These are phyloP conservation scores for Crinitomyces ghanaensis DNA, from an alignment of 805 yeast genomes.

Conservation along the genomic window DNA sequence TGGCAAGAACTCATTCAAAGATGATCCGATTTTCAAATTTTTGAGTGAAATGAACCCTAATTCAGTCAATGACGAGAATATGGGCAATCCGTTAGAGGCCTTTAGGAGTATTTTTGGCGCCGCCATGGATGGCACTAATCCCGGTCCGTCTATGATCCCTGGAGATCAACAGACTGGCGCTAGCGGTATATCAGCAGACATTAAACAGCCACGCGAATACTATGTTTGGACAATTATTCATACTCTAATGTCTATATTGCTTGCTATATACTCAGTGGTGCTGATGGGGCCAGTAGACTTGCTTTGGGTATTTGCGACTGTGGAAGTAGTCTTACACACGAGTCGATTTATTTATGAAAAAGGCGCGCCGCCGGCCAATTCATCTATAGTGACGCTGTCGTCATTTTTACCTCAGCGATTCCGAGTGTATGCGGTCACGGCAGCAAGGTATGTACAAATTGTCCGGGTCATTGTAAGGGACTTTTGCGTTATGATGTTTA, in stretches of 20 bases:
- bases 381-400: slow-evolving; percentile 18
- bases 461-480: slow-evolving; percentile 15
- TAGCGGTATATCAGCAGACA: no score
- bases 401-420: slow-evolving; percentile 21
- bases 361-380: slow-evolving; percentile 14
- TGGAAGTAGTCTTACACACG: slow-evolving; percentile 17
- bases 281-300: neutral
- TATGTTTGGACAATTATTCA: slow-evolving; percentile 17
- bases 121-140: neutral
- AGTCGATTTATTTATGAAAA: slow-evolving; percentile 18
- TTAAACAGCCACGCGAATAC: slow-evolving; percentile 2
- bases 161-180: neutral
- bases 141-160: neutral
- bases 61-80: neutral
- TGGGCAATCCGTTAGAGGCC: slow-evolving; percentile 7
- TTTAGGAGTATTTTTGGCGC: slow-evolving; percentile 6
- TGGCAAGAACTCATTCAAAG: no score
- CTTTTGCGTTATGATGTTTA: slow-evolving; percentile 19
- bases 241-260: slow-evolving; percentile 9
- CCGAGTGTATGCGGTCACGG: slow-evolving; percentile 16
- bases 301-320: slow-evolving; percentile 15
- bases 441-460: slow-evolving; percentile 12
- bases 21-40: slow-evolving; percentile 16
- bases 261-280: slow-evolving; percentile 17
- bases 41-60: slow-evolving; percentile 12